phyloP scores from a whole-genome alignment of 306 rosid species.

The Cicer arietinum region DNA sequence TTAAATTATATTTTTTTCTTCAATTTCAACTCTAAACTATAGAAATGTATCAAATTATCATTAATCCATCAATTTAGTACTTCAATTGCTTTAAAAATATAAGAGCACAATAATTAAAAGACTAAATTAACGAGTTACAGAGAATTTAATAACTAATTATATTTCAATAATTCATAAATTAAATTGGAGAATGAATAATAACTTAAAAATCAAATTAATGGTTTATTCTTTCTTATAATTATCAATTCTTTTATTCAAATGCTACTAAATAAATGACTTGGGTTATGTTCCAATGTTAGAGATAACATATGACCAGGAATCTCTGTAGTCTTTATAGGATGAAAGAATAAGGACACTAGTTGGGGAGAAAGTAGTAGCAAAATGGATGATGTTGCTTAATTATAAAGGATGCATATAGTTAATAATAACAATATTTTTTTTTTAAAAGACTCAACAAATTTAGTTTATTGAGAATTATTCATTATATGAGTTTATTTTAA shows the following conservation, averaged over 20 bases:
- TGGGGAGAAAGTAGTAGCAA: conserved; percentile 27
- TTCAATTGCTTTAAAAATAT: too few relatives aligned
- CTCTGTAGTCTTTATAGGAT: not conserved
- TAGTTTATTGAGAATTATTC: not conserved
- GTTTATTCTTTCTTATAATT: too few relatives aligned
- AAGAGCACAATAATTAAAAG: too few relatives aligned
- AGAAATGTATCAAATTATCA: too few relatives aligned
- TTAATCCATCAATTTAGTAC: too few relatives aligned
- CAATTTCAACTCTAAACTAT: not conserved
- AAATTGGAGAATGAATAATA: too few relatives aligned
- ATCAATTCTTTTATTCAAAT: not conserved
- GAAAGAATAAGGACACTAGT: conserved; percentile 8
- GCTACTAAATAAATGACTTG: not conserved
- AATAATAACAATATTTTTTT: not conserved
- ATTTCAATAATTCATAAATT: too few relatives aligned
- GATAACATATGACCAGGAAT: not conserved
- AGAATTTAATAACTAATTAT: too few relatives aligned
- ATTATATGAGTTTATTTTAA: conserved; percentile 9
- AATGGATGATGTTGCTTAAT: conserved; percentile 21
- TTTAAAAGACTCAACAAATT: not conserved
- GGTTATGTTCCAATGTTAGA: not conserved
- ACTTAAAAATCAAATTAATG: too few relatives aligned
- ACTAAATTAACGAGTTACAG: too few relatives aligned
- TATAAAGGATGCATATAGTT: not conserved
- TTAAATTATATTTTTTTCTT: not conserved